These are phyloP conservation scores for Limonomyces culmigenus DNA, from an alignment of 1,284 basidiomycete genomes.

Conservation along the genomic window DNA sequence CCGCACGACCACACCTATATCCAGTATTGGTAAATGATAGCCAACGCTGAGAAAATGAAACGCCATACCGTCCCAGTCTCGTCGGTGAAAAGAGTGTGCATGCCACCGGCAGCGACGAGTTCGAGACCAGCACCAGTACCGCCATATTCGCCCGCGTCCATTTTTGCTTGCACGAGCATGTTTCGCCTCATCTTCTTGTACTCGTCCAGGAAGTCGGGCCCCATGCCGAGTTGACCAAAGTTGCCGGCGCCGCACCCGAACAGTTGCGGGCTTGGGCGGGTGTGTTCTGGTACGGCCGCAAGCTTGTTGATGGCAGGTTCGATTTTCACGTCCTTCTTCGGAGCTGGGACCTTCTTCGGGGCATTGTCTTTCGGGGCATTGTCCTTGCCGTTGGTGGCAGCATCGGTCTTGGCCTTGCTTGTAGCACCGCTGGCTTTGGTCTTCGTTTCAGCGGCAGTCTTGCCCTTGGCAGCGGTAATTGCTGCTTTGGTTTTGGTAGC, in stretches of 20 bases:
- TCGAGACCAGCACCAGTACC: constrained; percentile 59
- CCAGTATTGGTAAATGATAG: background rate
- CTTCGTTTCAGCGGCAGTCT: no score
- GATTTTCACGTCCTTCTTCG: background rate
- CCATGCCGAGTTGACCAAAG: constrained; percentile 80
- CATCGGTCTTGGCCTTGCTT: no score
- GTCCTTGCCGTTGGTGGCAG: no score
- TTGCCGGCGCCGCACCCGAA: constrained; percentile 80
- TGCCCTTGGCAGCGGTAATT: no score
- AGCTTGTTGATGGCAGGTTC: constrained; percentile 6
- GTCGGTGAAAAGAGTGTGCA: constrained; percentile 76
- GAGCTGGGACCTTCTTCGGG: no score
- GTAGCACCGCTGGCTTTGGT: no score
- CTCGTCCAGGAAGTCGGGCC: constrained; percentile 51
- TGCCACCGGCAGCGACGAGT: constrained; percentile 60
- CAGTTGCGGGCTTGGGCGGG: constrained; percentile 43
- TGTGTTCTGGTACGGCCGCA: constrained; percentile 7
- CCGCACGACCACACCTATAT: constrained; percentile 73
- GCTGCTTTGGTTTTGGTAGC: no score
- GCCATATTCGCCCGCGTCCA: constrained; percentile 50
- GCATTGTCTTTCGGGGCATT: no score
- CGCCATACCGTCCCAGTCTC: constrained; percentile 64
- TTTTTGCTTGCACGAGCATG: constrained; percentile 43
- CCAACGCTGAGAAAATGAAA: background rate
- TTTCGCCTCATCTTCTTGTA: constrained; percentile 57